phyloP scores from a whole-genome alignment of 768 basidiomycete species.

The Leccinum subgranulosum region DNA sequence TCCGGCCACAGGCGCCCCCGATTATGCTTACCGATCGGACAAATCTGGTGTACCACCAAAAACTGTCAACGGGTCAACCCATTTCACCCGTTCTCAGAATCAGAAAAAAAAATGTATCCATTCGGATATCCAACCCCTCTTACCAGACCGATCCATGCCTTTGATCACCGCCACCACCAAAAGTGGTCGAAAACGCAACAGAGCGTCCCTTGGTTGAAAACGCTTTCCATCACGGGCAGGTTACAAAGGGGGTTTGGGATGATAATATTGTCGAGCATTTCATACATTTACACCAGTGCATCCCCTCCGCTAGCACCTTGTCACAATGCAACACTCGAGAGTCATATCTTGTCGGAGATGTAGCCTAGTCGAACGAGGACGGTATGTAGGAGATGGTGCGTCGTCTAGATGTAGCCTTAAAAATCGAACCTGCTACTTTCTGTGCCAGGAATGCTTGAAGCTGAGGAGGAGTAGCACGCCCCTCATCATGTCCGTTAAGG shows the following conservation, averaged over 20 bases:
- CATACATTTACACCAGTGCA: conserved; percentile 29
- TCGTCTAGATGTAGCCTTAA: conserved; percentile 19
- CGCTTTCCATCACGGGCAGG: conserved; percentile 12
- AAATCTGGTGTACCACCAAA: conserved; percentile 10
- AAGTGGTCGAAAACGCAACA: conserved; percentile 32
- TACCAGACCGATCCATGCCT: conserved; percentile 13
- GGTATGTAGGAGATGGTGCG: conserved; percentile 23
- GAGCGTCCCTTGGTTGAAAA: conserved; percentile 28
- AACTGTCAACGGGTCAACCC: conserved; percentile 13
- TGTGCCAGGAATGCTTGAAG: conserved; percentile 29
- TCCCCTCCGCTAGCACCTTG: conserved; percentile 22
- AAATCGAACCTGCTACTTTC: conserved; percentile 20
- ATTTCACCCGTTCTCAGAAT: conserved; percentile 16
- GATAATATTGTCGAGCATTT: conserved; percentile 26
- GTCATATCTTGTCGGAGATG: conserved; percentile 21
- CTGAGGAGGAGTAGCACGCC: conserved; percentile 29
- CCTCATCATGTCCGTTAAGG: conserved; percentile 23
- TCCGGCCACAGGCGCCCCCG: conserved; percentile 14
- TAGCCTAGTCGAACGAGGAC: conserved; percentile 27
- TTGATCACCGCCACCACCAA: conserved; percentile 17
- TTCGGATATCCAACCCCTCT: conserved; percentile 11
- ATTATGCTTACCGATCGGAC: conserved; percentile 21
- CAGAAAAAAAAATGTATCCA: conserved; percentile 24
- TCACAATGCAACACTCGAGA: conserved; percentile 24
- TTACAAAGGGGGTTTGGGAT: conserved; percentile 14